Evolutionary conservation across 2,329 filamentous ascomycete genomes (phyloP).

Genomic region (Penicillium capsulatum): DNA sequence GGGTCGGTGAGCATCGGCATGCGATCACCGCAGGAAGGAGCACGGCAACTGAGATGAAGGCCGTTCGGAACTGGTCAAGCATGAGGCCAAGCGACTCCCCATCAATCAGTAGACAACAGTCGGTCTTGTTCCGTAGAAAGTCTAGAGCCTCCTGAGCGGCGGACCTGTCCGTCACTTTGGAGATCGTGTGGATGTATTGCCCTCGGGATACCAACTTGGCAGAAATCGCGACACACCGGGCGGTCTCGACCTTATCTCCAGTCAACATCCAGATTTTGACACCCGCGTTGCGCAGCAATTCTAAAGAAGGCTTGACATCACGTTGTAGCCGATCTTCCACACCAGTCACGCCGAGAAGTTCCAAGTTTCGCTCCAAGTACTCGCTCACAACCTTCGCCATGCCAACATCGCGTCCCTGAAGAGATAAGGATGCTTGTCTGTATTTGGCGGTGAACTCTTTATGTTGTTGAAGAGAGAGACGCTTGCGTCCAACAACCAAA

Average conservation of each 20-base stretch:
- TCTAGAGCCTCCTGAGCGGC: conserved; percentile 83
- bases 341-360: conserved; percentile 93
- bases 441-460: conserved; percentile 71
- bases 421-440: conserved; percentile 72
- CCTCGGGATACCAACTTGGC: conserved; percentile 90
- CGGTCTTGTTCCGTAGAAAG: conserved; percentile 76
- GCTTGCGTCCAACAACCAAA: conserved; percentile 89
- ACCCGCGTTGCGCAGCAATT: conserved; percentile 90
- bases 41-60: conserved; percentile 87
- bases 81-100: conserved; percentile 84
- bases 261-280: conserved; percentile 99
- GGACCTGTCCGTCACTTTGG: conserved; percentile 77
- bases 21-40: conserved; percentile 87
- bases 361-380: conserved; percentile 80
- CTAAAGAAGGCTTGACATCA: conserved; percentile 91
- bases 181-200: conserved; percentile 92
- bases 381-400: conserved; percentile 77
- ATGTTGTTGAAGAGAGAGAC: conserved; percentile 73
- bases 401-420: conserved; percentile 72
- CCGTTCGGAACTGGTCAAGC: conserved; percentile 72
- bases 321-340: conserved; percentile 96
- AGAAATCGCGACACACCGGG: conserved; percentile 89
- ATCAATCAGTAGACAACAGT: conserved; percentile 89
- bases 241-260: conserved; percentile 96
- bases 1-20: conserved; percentile 92